These are phyloP conservation scores for Chamaecyparis obtusa DNA, from an alignment of 75 land plant species.

Conservation along the genomic window DNA sequence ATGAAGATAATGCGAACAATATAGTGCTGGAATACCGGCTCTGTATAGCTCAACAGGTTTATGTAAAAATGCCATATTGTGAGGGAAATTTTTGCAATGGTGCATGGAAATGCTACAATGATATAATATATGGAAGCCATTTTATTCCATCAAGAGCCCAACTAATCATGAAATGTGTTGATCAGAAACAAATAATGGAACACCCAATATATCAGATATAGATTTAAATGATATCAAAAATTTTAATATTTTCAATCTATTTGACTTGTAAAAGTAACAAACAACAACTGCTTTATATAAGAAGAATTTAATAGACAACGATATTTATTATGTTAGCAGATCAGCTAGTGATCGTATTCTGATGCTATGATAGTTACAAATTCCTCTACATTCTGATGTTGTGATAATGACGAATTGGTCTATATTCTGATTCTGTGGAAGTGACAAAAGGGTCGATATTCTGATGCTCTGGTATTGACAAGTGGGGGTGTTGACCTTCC, in stretches of 20 bases:
- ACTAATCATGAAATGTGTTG: neutral
- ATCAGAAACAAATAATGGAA: neutral
- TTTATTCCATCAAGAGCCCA: slow-evolving; percentile 5
- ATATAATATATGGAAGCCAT: slow-evolving; percentile 42
- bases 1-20: slow-evolving; percentile 91
- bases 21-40: slow-evolving; percentile 85
- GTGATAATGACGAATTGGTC: too few relatives aligned
- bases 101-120: slow-evolving; percentile 64
- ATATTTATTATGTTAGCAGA: too few relatives aligned
- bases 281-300: neutral
- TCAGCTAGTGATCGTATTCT: too few relatives aligned
- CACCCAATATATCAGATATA: neutral
- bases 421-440: too few relatives aligned
- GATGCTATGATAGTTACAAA: too few relatives aligned
- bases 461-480: too few relatives aligned
- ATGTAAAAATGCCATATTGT: slow-evolving; percentile 74
- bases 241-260: neutral
- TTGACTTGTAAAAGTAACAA: neutral
- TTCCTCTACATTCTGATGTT: too few relatives aligned
- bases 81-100: slow-evolving; percentile 51
- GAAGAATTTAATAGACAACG: too few relatives aligned
- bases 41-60: slow-evolving; percentile 80
- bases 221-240: neutral
- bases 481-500: too few relatives aligned
- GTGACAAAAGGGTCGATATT: too few relatives aligned